These are phyloP conservation scores for Wallacemonas sp. DNA, from an alignment of 208 protist genomes.

Conservation along the genomic window DNA sequence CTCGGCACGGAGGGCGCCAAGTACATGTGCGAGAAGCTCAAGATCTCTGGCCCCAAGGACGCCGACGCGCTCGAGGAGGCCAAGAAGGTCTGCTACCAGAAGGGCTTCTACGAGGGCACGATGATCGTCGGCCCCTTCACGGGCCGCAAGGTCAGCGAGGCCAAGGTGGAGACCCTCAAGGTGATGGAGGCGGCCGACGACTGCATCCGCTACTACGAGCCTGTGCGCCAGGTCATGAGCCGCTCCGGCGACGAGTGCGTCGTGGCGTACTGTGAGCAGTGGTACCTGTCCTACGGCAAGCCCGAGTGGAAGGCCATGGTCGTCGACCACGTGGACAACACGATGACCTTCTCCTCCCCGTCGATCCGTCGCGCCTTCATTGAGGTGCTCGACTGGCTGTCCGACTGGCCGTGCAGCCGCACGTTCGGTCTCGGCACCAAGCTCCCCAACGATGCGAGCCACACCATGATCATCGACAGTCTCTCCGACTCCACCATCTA, in stretches of 20 bases:
- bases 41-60: slow-evolving; percentile 97
- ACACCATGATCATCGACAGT: slow-evolving; percentile 99
- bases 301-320: slow-evolving; percentile 94
- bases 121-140: slow-evolving; percentile 80
- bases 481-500: slow-evolving; percentile 99
- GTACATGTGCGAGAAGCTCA: slow-evolving; percentile 94
- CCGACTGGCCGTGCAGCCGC: slow-evolving; percentile 99
- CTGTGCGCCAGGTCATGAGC: slow-evolving; percentile 96
- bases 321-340: slow-evolving; percentile 70
- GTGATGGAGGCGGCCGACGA: slow-evolving; percentile 79
- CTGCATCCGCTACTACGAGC: slow-evolving; percentile 97
- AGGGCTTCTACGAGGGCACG: slow-evolving; percentile 98
- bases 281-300: slow-evolving; percentile 99
- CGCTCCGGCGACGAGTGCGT: slow-evolving; percentile 99
- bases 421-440: slow-evolving; percentile 99
- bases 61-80: slow-evolving; percentile 95
- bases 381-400: slow-evolving; percentile 96
- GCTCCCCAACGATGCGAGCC: slow-evolving; percentile 94
- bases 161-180: slow-evolving; percentile 92
- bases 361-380: slow-evolving; percentile 94
- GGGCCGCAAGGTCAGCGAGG: slow-evolving; percentile 90
- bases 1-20: slow-evolving; percentile 82
- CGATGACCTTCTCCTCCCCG: slow-evolving; percentile 94
- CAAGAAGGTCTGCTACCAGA: slow-evolving; percentile 97
- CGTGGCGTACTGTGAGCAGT: slow-evolving; percentile 98